Base-by-base conservation (phyloP, 1,284 basidiomycete genomes). In the Athelia sp. region DNA sequence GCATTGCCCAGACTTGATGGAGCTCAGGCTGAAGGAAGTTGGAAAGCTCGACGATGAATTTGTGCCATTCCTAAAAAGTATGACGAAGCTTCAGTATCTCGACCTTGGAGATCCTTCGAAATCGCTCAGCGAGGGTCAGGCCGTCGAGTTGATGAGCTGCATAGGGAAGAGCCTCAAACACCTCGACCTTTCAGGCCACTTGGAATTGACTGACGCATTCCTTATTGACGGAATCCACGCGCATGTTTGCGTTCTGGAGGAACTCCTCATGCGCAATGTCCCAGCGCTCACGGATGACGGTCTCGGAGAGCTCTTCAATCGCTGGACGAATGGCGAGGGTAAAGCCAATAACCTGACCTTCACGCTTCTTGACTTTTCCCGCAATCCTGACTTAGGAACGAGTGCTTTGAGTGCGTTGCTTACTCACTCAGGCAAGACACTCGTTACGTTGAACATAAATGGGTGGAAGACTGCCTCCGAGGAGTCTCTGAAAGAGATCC, bases 21-120 rank as follows among this genome's bases (percentile, higher is more conserved):
- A 86, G 50, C 78, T 99, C 1, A 78, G 88, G 2, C 72, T 99
- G 31, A 81, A 82, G 48, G 90, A 97, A 61, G 71, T 98, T 32
- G 93, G 89, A 6, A 72, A 81, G 56, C 67, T 97, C 50, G 64
- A 76, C 48, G 84, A 90, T 56, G 71, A 70, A 0, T 90, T 89
- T 58, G 67, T 92, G 4, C 66, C 66, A 2, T 64, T 73, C 21
- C 63, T 93, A 36, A 69, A 73, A 29, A 63, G 66, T 9, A 66
- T 89, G 35, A 67, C 69, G 0, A 57, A 66, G 2, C 65, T 90
- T 24, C 71, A 63, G 24, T 70, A 69, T 18, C 70, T 92, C 32
- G 87, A 91, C 56, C 62, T 92, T 6, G 78, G 79, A 2, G 71
- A 80, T 46, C 80, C 83, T 0, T 56, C 64, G 6, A 55, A 61